Conservation (phyloP, 2,329 filamentous ascomycete genomes). For the Ophiostoma triangulosporum region DNA sequence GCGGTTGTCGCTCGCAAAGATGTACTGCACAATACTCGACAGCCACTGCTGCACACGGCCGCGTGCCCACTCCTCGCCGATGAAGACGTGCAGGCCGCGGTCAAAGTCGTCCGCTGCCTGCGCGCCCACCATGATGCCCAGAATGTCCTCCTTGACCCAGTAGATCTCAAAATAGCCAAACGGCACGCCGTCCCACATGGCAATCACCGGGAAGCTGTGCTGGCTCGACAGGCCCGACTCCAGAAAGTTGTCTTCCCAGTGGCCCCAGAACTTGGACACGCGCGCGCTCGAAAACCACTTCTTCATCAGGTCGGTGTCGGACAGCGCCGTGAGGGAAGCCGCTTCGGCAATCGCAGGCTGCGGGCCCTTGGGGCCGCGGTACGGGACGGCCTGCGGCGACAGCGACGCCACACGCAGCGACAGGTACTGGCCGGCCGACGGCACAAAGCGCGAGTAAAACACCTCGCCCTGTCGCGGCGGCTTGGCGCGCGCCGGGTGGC, state of each 20-base stretch:
- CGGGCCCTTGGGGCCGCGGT: slow-evolving; percentile 44
- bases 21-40: slow-evolving; percentile 76
- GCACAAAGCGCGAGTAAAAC: slow-evolving; percentile 80
- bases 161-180: slow-evolving; percentile 98
- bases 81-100: slow-evolving; percentile 72
- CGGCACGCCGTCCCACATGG: slow-evolving; percentile 84
- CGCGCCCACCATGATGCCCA: slow-evolving; percentile 53
- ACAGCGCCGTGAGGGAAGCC: slow-evolving; percentile 29
- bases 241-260: slow-evolving; percentile 52
- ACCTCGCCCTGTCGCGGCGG: slow-evolving; percentile 81
- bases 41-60: slow-evolving; percentile 75
- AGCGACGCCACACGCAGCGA: slow-evolving; percentile 76
- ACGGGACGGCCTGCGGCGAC: slow-evolving; percentile 47
- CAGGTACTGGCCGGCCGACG: slow-evolving; percentile 69
- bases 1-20: slow-evolving; percentile 60
- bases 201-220: slow-evolving; percentile 83
- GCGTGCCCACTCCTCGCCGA: slow-evolving; percentile 86
- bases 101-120: slow-evolving; percentile 61
- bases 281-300: slow-evolving; percentile 82
- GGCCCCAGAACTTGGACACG: slow-evolving; percentile 76
- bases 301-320: slow-evolving; percentile 51
- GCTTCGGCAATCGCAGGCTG: slow-evolving; percentile 17
- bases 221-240: slow-evolving; percentile 46
- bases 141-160: slow-evolving; percentile 85
- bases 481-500: slow-evolving; percentile 78